These are phyloP conservation scores for Aureobasidium uvarum DNA, from an alignment of 2,329 filamentous ascomycete genomes.

Conservation along the genomic window DNA sequence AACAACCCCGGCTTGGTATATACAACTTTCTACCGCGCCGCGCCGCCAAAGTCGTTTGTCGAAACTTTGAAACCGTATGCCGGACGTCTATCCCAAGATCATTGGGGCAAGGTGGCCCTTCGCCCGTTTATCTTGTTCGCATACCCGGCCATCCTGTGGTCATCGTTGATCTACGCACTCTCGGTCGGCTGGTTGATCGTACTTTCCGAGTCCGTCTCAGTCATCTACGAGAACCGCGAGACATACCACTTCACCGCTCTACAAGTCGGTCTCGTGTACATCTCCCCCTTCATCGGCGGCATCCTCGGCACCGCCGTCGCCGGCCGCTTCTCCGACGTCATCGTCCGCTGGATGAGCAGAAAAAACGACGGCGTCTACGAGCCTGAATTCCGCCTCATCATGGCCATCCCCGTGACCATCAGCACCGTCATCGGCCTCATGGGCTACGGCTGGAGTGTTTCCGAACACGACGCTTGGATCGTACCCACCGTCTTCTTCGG, in stretches of 20 bases:
- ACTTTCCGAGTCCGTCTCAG: constrained; percentile 79
- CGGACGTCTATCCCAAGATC: constrained; percentile 73
- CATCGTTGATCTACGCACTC: constrained; percentile 76
- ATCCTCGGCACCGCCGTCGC: constrained; percentile 89
- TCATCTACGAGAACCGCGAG: constrained; percentile 68
- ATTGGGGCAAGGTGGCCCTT: constrained; percentile 72
- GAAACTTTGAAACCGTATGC: constrained; percentile 75
- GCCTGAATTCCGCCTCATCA: constrained; percentile 86
- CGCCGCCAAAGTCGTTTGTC: constrained; percentile 66
- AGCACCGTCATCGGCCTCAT: constrained; percentile 82
- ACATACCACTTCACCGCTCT: constrained; percentile 79
- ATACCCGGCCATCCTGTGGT: constrained; percentile 90
- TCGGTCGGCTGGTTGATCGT: constrained; percentile 96
- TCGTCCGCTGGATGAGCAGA: constrained; percentile 77
- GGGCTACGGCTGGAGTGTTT: constrained; percentile 92
- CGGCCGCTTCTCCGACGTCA: constrained; percentile 79
- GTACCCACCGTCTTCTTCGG: constrained; percentile 94
- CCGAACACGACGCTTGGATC: constrained; percentile 75
- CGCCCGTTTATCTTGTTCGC: constrained; percentile 83
- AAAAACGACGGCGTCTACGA: constrained; percentile 94
- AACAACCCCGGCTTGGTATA: constrained; percentile 49
- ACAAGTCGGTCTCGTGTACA: constrained; percentile 80
- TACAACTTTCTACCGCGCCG: constrained; percentile 66
- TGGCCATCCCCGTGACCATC: constrained; percentile 77
- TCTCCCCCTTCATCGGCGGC: constrained; percentile 85